Evolutionary conservation across 805 yeast genomes (phyloP).

Genomic region (Barnettozyma pratensis): DNA sequence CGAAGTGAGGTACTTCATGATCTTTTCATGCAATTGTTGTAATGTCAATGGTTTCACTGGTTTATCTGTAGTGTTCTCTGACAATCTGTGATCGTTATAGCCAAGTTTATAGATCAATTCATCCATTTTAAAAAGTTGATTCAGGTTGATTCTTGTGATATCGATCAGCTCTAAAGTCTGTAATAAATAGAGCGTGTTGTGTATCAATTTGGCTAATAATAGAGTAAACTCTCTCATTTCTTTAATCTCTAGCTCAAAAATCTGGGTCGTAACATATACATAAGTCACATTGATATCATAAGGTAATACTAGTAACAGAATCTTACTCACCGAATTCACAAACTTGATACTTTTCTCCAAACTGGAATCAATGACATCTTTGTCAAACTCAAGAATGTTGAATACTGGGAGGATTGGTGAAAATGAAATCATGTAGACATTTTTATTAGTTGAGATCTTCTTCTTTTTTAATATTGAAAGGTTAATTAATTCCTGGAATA

Average conservation of each 20-base stretch:
- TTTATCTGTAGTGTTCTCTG: not conserved
- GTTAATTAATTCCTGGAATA: constrained; percentile 22
- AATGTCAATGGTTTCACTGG: not conserved
- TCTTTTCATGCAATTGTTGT: not conserved
- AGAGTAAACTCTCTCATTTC: constrained; percentile 12
- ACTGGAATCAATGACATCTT: constrained; percentile 17
- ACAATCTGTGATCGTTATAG: constrained; percentile 11
- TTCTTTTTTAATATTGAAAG: constrained; percentile 17
- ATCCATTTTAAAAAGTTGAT: constrained; percentile 18
- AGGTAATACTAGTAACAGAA: constrained; percentile 14
- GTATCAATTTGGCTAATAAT: constrained; percentile 13
- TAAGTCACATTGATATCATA: constrained; percentile 11
- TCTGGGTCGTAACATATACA: constrained; percentile 3
- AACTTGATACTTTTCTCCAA: constrained; percentile 16
- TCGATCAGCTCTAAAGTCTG: constrained; percentile 10
- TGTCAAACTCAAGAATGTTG: constrained; percentile 14
- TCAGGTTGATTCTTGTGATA: constrained; percentile 4
- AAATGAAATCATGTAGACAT: constrained; percentile 18
- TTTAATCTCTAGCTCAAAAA: constrained; percentile 14
- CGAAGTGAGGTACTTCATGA: not conserved
- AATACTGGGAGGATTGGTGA: constrained; percentile 17
- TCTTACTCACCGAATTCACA: constrained; percentile 13
- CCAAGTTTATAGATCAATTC: constrained; percentile 21
- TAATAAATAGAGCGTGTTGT: constrained; percentile 12
- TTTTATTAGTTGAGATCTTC: constrained; percentile 10